Percentiles rank a stretch among this genome's conserved stretches.
phyloP scores from a whole-genome alignment of 306 rosid species.

The Lathyrus sativus region DNA sequence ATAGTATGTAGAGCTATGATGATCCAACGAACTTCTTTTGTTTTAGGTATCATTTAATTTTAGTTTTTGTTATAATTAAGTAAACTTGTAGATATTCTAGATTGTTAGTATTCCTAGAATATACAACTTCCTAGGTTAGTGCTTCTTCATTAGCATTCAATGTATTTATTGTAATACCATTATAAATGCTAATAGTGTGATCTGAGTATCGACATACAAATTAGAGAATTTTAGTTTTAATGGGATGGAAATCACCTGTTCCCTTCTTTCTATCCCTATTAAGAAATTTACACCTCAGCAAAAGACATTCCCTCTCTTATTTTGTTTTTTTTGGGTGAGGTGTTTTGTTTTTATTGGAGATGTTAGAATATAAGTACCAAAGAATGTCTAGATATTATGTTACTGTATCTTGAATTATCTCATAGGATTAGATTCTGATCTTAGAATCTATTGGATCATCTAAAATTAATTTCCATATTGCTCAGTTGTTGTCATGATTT shows the following conservation, averaged over 20 bases:
- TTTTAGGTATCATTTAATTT: background rate
- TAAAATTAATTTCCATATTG: background rate
- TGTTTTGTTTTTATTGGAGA: background rate
- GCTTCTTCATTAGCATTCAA: too few relatives aligned
- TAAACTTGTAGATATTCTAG: too few relatives aligned
- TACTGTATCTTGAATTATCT: background rate
- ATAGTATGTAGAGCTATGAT: conserved; percentile 3
- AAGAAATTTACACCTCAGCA: background rate
- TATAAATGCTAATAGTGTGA: too few relatives aligned
- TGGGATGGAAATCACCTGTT: background rate
- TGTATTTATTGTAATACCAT: too few relatives aligned
- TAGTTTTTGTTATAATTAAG: background rate
- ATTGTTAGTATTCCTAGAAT: too few relatives aligned
- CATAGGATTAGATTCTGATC: background rate
- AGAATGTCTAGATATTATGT: background rate
- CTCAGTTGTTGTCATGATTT: background rate
- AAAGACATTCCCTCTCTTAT: background rate
- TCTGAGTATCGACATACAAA: too few relatives aligned
- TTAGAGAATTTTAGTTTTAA: too few relatives aligned
- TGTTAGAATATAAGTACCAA: background rate
- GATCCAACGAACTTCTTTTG: conserved; percentile 1
- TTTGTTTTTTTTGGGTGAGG: background rate
- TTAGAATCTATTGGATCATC: background rate
- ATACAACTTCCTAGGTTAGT: too few relatives aligned
- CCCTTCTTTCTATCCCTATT: background rate